Percentiles rank a stretch among this genome's conserved stretches.
phyloP scores from a whole-genome alignment of 2,329 filamentous ascomycete species.

The Pyrenochaeta sp. region DNA sequence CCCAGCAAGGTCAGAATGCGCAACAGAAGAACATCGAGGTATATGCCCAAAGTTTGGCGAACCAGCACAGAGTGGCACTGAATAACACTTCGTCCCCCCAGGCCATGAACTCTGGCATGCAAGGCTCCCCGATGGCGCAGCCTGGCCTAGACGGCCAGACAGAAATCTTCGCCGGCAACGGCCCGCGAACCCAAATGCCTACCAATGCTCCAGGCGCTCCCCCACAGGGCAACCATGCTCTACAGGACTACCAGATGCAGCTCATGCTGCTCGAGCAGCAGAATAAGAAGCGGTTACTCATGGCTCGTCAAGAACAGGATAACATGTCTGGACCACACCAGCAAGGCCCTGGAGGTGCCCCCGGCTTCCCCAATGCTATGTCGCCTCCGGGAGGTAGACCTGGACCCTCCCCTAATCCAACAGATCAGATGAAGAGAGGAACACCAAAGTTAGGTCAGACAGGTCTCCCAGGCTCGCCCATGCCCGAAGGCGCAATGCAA shows the following conservation, averaged over 20 bases:
- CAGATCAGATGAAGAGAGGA: conserved; percentile 79
- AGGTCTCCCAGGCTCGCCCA: conserved; percentile 70
- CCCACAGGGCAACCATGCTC: conserved; percentile 74
- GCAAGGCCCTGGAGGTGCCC: conserved; percentile 57
- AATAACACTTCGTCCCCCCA: conserved; percentile 81
- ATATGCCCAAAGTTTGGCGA: conserved; percentile 83
- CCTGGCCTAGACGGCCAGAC: conserved; percentile 53
- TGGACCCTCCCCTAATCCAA: conserved; percentile 77
- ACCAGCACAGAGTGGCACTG: conserved; percentile 82
- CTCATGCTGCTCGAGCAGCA: conserved; percentile 86
- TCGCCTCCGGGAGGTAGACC: conserved; percentile 73
- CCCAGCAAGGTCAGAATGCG: conserved; percentile 61
- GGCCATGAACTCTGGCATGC: conserved; percentile 73
- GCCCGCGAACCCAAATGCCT: conserved; percentile 58
- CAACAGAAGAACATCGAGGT: conserved; percentile 87
- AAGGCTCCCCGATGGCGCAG: conserved; percentile 83
- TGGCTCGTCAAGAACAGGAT: conserved; percentile 83
- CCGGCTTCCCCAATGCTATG: conserved; percentile 69
- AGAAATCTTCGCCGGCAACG: conserved; percentile 46
- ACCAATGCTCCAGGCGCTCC: conserved; percentile 63
- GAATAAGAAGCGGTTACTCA: conserved; percentile 85
- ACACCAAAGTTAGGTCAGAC: conserved; percentile 76
- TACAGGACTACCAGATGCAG: conserved; percentile 91
- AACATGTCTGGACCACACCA: conserved; percentile 62
- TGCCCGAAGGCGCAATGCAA: conserved; percentile 73